Evolutionary conservation across 371 early-diverging fungal species (phyloP).

Genomic region (Capniomyces stellatus): DNA sequence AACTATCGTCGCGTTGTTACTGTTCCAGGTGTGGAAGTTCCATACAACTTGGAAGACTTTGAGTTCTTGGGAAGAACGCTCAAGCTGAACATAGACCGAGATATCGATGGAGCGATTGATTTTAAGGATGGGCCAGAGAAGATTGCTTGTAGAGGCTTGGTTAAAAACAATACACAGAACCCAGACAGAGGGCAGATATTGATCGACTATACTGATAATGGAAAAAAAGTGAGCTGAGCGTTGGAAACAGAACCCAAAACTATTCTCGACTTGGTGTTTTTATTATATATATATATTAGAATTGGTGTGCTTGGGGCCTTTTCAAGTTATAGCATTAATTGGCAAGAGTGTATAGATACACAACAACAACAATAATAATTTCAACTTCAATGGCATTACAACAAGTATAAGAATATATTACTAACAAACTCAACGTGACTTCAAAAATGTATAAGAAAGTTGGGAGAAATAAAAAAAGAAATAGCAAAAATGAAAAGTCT

Average conservation of each 20-base stretch:
- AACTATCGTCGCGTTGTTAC: slow-evolving; percentile 19
- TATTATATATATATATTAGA: neutral
- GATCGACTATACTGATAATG: neutral
- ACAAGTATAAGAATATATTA: neutral
- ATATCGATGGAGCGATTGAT: neutral
- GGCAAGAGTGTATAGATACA: too few relatives aligned
- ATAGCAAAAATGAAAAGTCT: neutral
- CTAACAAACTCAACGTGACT: neutral
- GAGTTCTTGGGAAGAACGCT: neutral
- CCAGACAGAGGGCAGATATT: neutral
- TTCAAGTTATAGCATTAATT: too few relatives aligned
- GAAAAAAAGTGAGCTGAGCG: neutral
- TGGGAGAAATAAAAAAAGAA: neutral
- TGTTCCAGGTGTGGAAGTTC: slow-evolving; percentile 24
- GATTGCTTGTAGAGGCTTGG: neutral
- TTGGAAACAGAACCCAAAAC: neutral
- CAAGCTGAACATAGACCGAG: neutral
- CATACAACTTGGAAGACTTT: slow-evolving; percentile 12
- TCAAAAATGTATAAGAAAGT: neutral
- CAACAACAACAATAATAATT: too few relatives aligned
- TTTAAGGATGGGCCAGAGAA: neutral
- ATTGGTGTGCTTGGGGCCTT: too few relatives aligned
- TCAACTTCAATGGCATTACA: neutral
- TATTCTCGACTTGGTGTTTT: neutral
- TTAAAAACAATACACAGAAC: neutral